Percentiles rank a stretch among this genome's conserved stretches.
phyloP scores from a whole-genome alignment of 306 rosid genomes.

The Leucaena leucocephala region DNA sequence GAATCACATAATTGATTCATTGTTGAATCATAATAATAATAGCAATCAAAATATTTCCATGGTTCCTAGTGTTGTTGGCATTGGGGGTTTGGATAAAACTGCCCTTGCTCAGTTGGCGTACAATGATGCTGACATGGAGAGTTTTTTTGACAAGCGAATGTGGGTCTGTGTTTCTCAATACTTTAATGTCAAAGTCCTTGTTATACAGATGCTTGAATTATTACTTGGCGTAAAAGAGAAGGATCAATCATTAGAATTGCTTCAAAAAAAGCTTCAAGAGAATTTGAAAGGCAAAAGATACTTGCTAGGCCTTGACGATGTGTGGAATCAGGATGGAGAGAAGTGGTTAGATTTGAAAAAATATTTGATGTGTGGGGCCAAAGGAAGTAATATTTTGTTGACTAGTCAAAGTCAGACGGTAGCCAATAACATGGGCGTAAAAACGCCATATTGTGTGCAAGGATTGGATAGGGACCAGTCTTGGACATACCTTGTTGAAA shows the following conservation, averaged over 20 bases:
- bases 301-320: neutral
- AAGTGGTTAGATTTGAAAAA: neutral
- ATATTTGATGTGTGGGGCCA: neutral
- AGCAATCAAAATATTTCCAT: neutral
- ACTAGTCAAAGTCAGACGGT: neutral
- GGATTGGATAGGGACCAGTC: neutral
- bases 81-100: neutral
- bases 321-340: neutral
- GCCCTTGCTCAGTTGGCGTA: neutral
- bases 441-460: neutral
- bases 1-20: neutral
- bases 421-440: neutral
- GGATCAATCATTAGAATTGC: neutral
- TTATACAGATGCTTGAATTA: neutral
- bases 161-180: neutral
- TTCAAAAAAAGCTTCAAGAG: neutral
- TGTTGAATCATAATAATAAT: neutral
- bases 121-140: no score
- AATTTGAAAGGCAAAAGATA: neutral
- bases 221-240: accelerated
- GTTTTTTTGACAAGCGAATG: neutral
- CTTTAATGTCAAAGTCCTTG: neutral
- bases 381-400: neutral
- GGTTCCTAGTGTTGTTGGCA: neutral
- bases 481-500: neutral